Conservation (phyloP, 257 asterid genomes). For the Striga asiatica region DNA sequence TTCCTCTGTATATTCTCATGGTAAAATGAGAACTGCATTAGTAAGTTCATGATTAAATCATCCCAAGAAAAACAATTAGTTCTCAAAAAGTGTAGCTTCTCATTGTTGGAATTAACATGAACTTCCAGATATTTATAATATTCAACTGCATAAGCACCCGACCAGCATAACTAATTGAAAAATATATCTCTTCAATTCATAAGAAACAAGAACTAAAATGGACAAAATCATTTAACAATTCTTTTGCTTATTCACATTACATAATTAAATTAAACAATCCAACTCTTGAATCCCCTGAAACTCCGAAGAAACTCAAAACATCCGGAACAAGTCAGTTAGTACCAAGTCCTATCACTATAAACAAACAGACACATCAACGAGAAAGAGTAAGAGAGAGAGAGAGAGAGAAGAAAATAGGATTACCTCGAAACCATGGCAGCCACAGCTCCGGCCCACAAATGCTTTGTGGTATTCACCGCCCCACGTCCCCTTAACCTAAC, state of each 20-base stretch:
- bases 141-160: not conserved
- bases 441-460: constrained; percentile 93
- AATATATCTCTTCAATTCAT: not conserved
- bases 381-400: too few species aligned
- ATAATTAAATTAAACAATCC: too few species aligned
- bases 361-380: not conserved
- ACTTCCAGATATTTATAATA: not conserved
- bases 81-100: not conserved
- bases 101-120: not conserved
- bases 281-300: too few species aligned
- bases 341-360: not conserved
- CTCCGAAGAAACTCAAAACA: not conserved
- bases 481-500: constrained; percentile 33
- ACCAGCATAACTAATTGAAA: constrained; percentile 6
- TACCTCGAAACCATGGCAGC: constrained; percentile 95
- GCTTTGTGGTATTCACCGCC: constrained; percentile 81
- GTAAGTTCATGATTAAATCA: constrained; percentile 11
- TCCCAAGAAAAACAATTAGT: too few species aligned
- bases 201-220: not conserved
- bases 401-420: not conserved
- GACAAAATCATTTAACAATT: too few species aligned
- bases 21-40: not conserved
- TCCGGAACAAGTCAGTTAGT: not conserved
- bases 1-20: not conserved
- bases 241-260: too few species aligned